Evolutionary conservation across 2,329 filamentous ascomycete species (phyloP), one percentile per base, ranked within the genome.

Genomic region (Raffaelea arxii): DNA sequence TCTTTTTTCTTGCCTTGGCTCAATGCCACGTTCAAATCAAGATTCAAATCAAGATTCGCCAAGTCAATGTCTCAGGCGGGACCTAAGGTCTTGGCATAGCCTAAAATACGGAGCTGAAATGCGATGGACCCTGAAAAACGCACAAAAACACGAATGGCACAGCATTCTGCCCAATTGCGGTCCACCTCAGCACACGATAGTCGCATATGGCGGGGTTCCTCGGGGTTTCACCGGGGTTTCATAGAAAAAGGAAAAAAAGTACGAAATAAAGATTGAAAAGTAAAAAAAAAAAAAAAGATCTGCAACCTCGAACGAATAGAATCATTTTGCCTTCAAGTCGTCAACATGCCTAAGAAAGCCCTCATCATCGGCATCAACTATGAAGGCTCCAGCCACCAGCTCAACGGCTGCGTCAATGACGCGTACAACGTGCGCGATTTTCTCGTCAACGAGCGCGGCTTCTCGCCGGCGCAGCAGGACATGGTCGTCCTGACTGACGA

Each of bases 281-380:
- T 22, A 24, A 30, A 5, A 25, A 30, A 24, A 11, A 18, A 9
- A 32, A 32, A 10, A 32, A 37, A 37, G 5, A 38, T 9, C 5
- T 21, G 23, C 6, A 16, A 37, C 35, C 35, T n/a, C 9, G 10
- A 32, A 9, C 35, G n/a, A n/a, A n/a, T n/a, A n/a, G n/a, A n/a
- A n/a, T n/a, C n/a, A n/a, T n/a, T n/a, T n/a, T n/a, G n/a, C n/a
- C n/a, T n/a, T n/a, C n/a, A n/a, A 37, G 19, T 6, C 18, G 12
- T 16, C 11, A 37, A 36, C 3, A 48, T 48, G 21, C 59, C 59
- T 46, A 63, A 56, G 52, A 64, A 63, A 46, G 60, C 62, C 27
- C 56, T 63, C 43, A 51, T 64, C 44, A 63, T 63, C 42, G 77
- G 77, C 43, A 78, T 80, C 65, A 80, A 80, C 63, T 80, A 80